These are phyloP conservation scores for Colletotrichum sp. DNA, from an alignment of 2,329 filamentous ascomycete species.

Conservation along the genomic window DNA sequence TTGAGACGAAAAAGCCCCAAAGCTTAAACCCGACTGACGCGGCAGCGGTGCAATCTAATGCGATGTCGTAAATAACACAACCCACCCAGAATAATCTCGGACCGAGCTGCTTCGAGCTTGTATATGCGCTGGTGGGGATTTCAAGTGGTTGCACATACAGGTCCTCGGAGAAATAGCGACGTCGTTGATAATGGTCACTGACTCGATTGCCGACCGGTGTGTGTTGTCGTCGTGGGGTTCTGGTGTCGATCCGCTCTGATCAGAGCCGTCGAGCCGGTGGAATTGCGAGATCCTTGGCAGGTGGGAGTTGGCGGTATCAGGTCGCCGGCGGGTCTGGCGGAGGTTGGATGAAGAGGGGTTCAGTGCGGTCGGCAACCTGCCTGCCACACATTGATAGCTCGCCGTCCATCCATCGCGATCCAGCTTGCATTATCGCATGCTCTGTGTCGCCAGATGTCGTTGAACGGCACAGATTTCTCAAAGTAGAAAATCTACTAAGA, in stretches of 20 bases:
- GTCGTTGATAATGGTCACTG: background rate
- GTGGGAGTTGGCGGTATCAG: background rate
- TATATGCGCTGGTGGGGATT: background rate
- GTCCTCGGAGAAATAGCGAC: background rate
- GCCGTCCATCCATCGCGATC: rapidly evolving
- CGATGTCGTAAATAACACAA: background rate
- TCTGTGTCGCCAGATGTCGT: background rate
- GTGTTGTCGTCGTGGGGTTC: background rate
- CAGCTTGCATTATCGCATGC: background rate
- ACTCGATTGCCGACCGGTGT: background rate
- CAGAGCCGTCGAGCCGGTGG: rapidly evolving
- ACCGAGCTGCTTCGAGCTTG: background rate
- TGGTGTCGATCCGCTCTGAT: background rate
- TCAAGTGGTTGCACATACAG: background rate
- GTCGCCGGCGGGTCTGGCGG: background rate
- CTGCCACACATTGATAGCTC: background rate
- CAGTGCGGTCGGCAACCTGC: background rate
- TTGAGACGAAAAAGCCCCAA: background rate
- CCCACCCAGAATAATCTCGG: background rate
- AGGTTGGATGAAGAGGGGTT: background rate
- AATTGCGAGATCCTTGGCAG: background rate
- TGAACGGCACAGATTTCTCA: background rate
- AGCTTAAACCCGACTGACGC: background rate
- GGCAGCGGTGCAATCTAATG: background rate
- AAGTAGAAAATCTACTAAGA: background rate